Evolutionary conservation across 768 basidiomycete genomes (phyloP).

Genomic region (Amanita phalloides): DNA sequence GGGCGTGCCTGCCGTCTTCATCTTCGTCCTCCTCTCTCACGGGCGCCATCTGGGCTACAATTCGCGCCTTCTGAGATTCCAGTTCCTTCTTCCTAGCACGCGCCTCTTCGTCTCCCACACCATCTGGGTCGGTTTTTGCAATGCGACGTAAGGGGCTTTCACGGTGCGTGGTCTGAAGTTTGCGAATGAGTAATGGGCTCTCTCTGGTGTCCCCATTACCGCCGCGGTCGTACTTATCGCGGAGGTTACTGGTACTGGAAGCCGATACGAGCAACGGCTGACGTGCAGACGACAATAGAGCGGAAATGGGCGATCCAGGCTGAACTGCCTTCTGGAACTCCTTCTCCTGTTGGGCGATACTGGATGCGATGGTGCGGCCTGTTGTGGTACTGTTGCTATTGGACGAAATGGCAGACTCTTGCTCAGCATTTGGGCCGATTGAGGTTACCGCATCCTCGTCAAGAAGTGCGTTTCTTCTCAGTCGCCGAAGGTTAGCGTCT

Average conservation of each 20-base stretch:
- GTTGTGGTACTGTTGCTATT: conserved; percentile 5
- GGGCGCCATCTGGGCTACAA: conserved; percentile 90
- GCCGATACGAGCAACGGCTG: conserved; percentile 75
- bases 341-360: conserved; percentile 79
- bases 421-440: conserved; percentile 19
- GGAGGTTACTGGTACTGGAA: conserved; percentile 9
- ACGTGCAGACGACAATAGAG: conserved; percentile 78
- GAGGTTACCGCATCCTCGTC: conserved; percentile 47
- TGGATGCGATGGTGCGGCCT: conserved; percentile 39
- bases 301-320: conserved; percentile 90
- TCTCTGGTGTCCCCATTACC: conserved; percentile 10
- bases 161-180: conserved; percentile 12
- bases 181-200: conserved; percentile 14
- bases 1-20: conserved; percentile 16
- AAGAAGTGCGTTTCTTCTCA: conserved; percentile 51
- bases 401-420: not conserved
- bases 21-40: conserved; percentile 34
- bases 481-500: conserved; percentile 56
- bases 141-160: conserved; percentile 24
- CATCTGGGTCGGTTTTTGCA: conserved; percentile 15
- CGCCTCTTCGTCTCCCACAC: conserved; percentile 25
- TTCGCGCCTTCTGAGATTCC: conserved; percentile 85
- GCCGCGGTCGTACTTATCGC: conserved; percentile 4
- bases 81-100: conserved; percentile 57
- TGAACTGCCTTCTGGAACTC: conserved; percentile 96